These are phyloP conservation scores for Stachybotrys echinatus DNA, from an alignment of 2,329 filamentous ascomycete species.

Conservation along the genomic window DNA sequence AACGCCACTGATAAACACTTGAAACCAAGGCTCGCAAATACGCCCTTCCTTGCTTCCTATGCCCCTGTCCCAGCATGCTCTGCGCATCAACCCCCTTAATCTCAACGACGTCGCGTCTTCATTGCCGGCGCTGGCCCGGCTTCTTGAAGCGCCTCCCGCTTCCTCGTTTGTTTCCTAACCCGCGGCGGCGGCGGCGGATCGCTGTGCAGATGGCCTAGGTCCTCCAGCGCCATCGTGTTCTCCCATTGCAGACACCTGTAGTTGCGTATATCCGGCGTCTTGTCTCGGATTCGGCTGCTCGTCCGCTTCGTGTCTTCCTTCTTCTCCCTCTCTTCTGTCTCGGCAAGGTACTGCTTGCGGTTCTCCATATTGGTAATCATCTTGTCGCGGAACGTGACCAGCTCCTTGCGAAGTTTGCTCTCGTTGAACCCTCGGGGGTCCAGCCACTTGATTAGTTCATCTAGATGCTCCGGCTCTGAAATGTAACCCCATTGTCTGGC, in stretches of 20 bases:
- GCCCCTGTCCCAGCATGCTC: too few species aligned
- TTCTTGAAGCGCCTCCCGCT: slow-evolving; percentile 38
- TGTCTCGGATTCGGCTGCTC: slow-evolving; percentile 39
- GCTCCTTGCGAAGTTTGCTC: slow-evolving; percentile 80
- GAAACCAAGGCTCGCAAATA: too few species aligned
- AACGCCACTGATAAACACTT: background rate
- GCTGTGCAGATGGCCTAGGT: slow-evolving; percentile 53
- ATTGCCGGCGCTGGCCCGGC: slow-evolving; percentile 17
- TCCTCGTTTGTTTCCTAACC: slow-evolving; percentile 45
- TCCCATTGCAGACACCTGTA: slow-evolving; percentile 50
- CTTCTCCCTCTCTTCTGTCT: slow-evolving; percentile 29
- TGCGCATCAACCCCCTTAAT: background rate
- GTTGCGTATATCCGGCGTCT: slow-evolving; percentile 37
- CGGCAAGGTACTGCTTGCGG: slow-evolving; percentile 62
- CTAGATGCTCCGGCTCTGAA: slow-evolving; percentile 72
- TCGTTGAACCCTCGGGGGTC: slow-evolving; percentile 85
- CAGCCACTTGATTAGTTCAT: slow-evolving; percentile 79
- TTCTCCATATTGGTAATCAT: slow-evolving; percentile 78
- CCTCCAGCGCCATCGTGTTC: slow-evolving; percentile 52
- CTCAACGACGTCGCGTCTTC: slow-evolving; percentile 23
- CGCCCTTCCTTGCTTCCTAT: too few species aligned
- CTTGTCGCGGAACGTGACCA: slow-evolving; percentile 68
- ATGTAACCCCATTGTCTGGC: slow-evolving; percentile 89
- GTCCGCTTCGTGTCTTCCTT: slow-evolving; percentile 36
- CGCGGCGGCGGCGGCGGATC: slow-evolving; percentile 47